These are phyloP conservation scores for Pythium coloratum DNA, from an alignment of 352 stramenopile genomes.

Conservation along the genomic window DNA sequence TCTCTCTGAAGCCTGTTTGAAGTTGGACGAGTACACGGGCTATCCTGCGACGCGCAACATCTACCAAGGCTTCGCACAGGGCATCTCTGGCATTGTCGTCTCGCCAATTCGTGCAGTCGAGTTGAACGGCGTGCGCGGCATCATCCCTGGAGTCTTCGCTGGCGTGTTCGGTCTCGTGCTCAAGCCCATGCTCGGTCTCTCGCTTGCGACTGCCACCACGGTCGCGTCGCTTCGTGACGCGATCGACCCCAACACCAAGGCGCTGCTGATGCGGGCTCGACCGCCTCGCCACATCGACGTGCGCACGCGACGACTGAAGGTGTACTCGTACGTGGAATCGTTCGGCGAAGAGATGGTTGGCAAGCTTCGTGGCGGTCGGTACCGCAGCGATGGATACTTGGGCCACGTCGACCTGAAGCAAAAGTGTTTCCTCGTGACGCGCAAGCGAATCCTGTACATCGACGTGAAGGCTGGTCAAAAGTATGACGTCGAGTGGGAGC, in stretches of 20 bases:
- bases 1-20: constrained; percentile 82
- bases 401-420: constrained; percentile 81
- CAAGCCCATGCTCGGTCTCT: constrained; percentile 79
- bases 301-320: constrained; percentile 75
- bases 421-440: constrained; percentile 84
- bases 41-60: constrained; percentile 85
- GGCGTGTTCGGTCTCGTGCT: constrained; percentile 79
- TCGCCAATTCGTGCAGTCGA: constrained; percentile 84
- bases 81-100: constrained; percentile 81
- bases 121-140: constrained; percentile 68
- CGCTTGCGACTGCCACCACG: constrained; percentile 70
- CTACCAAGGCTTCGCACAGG: constrained; percentile 85
- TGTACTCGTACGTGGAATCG: constrained; percentile 88
- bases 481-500: constrained; percentile 81
- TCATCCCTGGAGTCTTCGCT: constrained; percentile 76
- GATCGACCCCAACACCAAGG: constrained; percentile 78
- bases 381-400: constrained; percentile 77
- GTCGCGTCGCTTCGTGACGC: constrained; percentile 76
- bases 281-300: constrained; percentile 82
- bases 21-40: constrained; percentile 87
- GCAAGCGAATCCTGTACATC: constrained; percentile 78
- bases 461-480: constrained; percentile 68
- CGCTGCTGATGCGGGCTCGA: constrained; percentile 69
- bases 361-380: constrained; percentile 76
- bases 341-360: constrained; percentile 86